Evolutionary conservation across 2,329 filamentous ascomycete genomes (phyloP).

Genomic region (Xylaria polymorpha): DNA sequence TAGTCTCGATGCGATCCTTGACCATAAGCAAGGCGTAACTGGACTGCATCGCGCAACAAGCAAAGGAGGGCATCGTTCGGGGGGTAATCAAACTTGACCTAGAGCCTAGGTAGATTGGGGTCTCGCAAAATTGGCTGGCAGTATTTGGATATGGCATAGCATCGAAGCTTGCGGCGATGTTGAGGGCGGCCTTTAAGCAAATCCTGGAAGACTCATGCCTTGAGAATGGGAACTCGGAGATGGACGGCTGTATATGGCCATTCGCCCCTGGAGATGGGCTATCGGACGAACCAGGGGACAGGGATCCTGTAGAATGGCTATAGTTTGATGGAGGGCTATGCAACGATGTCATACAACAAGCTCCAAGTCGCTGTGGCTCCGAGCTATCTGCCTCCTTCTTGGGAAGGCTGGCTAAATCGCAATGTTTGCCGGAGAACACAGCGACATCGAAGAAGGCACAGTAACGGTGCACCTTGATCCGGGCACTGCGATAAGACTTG

Average conservation of each 20-base stretch:
- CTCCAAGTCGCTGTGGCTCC: conserved; percentile 50
- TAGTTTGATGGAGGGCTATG: conserved; percentile 42
- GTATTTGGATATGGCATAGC: conserved; percentile 60
- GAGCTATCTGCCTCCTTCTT: conserved; percentile 43
- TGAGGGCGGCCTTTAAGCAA: conserved; percentile 61
- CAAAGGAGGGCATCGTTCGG: conserved; percentile 59
- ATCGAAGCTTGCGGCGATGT: conserved; percentile 60
- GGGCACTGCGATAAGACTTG: conserved; percentile 52
- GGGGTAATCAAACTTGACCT: conserved; percentile 55
- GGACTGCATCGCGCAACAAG: conserved; percentile 60
- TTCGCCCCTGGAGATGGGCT: conserved; percentile 43
- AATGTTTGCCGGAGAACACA: conserved; percentile 61
- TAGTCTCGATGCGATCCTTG: conserved; percentile 55
- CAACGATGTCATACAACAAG: conserved; percentile 52
- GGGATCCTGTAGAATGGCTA: conserved; percentile 44
- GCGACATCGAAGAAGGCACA: conserved; percentile 63
- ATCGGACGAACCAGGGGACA: conserved; percentile 48
- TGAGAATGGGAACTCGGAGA: conserved; percentile 56
- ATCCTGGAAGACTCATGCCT: conserved; percentile 61
- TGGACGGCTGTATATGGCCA: conserved; percentile 26
- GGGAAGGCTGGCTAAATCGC: conserved; percentile 56
- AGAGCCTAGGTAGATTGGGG: conserved; percentile 52
- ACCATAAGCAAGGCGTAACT: conserved; percentile 59
- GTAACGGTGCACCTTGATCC: conserved; percentile 64
- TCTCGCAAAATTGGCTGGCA: conserved; percentile 51